Evolutionary conservation across 352 stramenopile species (phyloP).

Genomic region (Phytophthora hybrid): DNA sequence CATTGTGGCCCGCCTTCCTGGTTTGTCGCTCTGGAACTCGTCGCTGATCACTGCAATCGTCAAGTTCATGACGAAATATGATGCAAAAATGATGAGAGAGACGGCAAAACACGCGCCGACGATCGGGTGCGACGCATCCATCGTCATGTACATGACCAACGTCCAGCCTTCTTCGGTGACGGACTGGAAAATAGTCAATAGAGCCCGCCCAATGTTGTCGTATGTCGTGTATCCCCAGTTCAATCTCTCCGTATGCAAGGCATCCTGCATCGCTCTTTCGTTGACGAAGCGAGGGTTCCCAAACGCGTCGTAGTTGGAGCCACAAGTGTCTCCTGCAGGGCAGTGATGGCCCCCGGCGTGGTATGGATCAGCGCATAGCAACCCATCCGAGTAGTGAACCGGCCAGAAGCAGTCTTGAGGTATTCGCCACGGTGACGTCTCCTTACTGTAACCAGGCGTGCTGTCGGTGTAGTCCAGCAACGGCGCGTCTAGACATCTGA

Average conservation of each 20-base stretch:
- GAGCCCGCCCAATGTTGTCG: slow-evolving; percentile 87
- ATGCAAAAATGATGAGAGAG: slow-evolving; percentile 87
- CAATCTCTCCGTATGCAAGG: slow-evolving; percentile 55
- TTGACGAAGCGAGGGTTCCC: slow-evolving; percentile 66
- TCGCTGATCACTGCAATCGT: slow-evolving; percentile 92
- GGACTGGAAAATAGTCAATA: slow-evolving; percentile 93
- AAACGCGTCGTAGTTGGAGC: slow-evolving; percentile 67
- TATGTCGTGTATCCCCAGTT: slow-evolving; percentile 94
- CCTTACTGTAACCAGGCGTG: not conserved
- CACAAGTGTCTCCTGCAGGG: slow-evolving; percentile 41
- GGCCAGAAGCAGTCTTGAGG: slow-evolving; percentile 87
- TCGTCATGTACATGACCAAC: slow-evolving; percentile 89
- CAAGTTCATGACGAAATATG: slow-evolving; percentile 93
- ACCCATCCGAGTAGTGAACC: slow-evolving; percentile 72
- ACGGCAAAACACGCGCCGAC: slow-evolving; percentile 84
- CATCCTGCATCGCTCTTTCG: slow-evolving; percentile 45
- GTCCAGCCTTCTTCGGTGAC: slow-evolving; percentile 95
- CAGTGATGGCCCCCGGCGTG: slow-evolving; percentile 60
- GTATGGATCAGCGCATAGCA: slow-evolving; percentile 61
- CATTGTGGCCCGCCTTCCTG: slow-evolving; percentile 2
- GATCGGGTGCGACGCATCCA: slow-evolving; percentile 58
- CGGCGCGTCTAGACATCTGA: not conserved
- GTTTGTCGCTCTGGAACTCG: slow-evolving; percentile 75
- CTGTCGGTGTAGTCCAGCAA: not conserved
- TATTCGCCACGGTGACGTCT: not conserved